Conservation (phyloP, 495 filamentous ascomycete species). For the Aspergillus panamensis region DNA sequence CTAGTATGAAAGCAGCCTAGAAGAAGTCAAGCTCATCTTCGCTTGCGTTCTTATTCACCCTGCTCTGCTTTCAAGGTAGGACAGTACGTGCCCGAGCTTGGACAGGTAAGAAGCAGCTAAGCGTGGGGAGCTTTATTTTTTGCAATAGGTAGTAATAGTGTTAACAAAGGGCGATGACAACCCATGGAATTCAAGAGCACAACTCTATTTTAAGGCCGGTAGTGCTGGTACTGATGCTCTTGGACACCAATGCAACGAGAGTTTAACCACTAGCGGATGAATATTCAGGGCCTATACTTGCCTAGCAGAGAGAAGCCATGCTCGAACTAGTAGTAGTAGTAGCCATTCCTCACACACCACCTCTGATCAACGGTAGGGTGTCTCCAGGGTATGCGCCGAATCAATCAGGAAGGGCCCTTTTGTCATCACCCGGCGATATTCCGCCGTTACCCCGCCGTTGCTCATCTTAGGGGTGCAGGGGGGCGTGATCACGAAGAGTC, state of each 20-base stretch:
- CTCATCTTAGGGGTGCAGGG: neutral
- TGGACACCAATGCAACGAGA: too few species aligned
- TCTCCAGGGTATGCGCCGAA: neutral
- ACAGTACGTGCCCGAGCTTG: neutral
- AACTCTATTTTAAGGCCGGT: too few species aligned
- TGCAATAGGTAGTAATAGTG: neutral
- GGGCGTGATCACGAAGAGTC: slow-evolving; percentile 19
- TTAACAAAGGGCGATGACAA: neutral
- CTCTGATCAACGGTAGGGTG: too few species aligned
- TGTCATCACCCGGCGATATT: neutral
- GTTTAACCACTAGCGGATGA: too few species aligned
- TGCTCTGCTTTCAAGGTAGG: neutral
- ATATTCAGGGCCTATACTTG: too few species aligned
- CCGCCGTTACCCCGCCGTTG: neutral
- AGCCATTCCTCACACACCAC: too few species aligned
- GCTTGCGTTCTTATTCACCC: neutral
- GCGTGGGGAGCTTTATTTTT: neutral
- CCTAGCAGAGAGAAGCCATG: too few species aligned
- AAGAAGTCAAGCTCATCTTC: slow-evolving; percentile 1
- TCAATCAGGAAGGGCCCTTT: neutral
- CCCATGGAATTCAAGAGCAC: too few species aligned
- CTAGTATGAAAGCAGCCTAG: neutral
- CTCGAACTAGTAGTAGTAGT: too few species aligned
- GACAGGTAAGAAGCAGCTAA: neutral
- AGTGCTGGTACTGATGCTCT: too few species aligned